These are phyloP conservation scores for Emergomyces orientalis DNA, from an alignment of 2,329 filamentous ascomycete species.

Conservation along the genomic window DNA sequence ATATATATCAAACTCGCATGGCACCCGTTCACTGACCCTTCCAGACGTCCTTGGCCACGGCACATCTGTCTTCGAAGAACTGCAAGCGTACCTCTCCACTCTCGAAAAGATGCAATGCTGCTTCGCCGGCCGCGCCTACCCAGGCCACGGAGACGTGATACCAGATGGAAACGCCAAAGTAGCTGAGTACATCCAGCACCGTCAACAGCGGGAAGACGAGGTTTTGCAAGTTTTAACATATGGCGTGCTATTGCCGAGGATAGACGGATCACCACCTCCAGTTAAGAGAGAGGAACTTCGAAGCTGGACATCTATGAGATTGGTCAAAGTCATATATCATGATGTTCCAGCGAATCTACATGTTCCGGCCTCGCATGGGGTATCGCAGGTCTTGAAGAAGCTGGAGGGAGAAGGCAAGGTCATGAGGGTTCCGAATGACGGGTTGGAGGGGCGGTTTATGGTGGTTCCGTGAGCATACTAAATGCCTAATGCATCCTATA, in stretches of 20 bases:
- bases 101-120: conserved; percentile 59
- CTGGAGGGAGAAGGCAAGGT: conserved; percentile 65
- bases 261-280: conserved; percentile 11
- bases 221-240: conserved; percentile 56
- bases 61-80: conserved; percentile 74
- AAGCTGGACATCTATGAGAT: conserved; percentile 61
- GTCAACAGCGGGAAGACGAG: conserved; percentile 69
- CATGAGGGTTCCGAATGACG: neutral
- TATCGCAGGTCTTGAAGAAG: conserved; percentile 72
- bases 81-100: conserved; percentile 58
- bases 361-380: conserved; percentile 62
- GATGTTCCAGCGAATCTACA: conserved; percentile 69
- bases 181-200: conserved; percentile 71
- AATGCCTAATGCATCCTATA: neutral
- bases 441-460: neutral
- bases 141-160: conserved; percentile 75
- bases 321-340: conserved; percentile 78
- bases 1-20: neutral
- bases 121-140: conserved; percentile 60
- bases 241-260: conserved; percentile 25
- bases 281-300: conserved; percentile 19
- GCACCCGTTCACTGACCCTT: neutral
- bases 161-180: conserved; percentile 63
- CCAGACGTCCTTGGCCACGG: conserved; percentile 73
- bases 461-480: neutral